A percentile compares a stretch with the other conserved stretches of the same genome.
Conservation (phyloP, 75 land plant species). For the Ceratopteris richardii region DNA sequence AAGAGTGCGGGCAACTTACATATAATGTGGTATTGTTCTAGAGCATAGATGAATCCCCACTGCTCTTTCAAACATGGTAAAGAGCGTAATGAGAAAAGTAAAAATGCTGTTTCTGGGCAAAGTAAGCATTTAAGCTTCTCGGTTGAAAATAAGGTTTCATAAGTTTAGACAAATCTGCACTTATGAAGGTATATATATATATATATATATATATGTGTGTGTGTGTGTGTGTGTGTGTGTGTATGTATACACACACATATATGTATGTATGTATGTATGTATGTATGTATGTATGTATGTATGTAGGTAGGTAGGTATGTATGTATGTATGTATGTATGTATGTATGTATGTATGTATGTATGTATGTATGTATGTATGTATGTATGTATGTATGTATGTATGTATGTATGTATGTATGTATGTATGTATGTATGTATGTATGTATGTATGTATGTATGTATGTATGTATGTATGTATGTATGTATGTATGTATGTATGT, state of each 20-base stretch:
- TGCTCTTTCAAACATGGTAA: too few species aligned
- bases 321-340: conserved; percentile 1
- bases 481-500: conserved; percentile 4
- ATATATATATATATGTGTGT: neutral
- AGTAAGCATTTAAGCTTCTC: too few species aligned
- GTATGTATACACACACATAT: neutral
- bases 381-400: neutral
- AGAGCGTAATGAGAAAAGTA: too few species aligned
- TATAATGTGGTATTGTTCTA: too few species aligned
- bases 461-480: conserved; percentile 5
- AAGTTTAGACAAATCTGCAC: neutral
- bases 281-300: neutral
- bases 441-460: too few species aligned
- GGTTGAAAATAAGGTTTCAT: too few species aligned
- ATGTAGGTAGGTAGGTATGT: too few species aligned
- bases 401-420: neutral
- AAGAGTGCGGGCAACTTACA: too few species aligned
- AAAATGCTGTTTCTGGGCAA: too few species aligned
- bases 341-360: neutral
- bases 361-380: neutral
- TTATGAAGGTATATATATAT: too few species aligned
- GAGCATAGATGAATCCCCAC: too few species aligned
- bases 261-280: neutral
- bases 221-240: conserved; percentile 1
- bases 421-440: too few species aligned